phyloP scores from a whole-genome alignment of 2,329 filamentous ascomycete species.

The Neospermospora avenae region DNA sequence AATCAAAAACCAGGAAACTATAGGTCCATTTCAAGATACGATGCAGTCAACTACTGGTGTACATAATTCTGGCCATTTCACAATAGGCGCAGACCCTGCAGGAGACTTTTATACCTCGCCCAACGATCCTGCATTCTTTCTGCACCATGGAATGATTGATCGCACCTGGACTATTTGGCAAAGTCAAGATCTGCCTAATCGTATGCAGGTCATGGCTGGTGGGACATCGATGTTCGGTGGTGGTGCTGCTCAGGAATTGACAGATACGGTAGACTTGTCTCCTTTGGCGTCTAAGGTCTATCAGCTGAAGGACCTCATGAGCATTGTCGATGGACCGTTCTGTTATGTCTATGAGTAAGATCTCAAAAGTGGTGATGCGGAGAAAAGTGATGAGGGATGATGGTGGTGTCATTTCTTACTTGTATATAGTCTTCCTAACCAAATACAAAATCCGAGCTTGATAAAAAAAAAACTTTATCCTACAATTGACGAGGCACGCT shows the following conservation, averaged over 20 bases:
- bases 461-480: no score
- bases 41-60: slow-evolving; percentile 38
- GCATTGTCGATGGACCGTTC: slow-evolving; percentile 11
- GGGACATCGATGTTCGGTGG: slow-evolving; percentile 42
- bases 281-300: slow-evolving; percentile 17
- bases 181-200: slow-evolving; percentile 36
- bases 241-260: slow-evolving; percentile 41
- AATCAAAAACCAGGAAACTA: slow-evolving; percentile 32
- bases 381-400: background rate
- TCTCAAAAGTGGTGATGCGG: background rate
- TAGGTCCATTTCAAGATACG: slow-evolving; percentile 35
- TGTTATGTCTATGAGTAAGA: slow-evolving; percentile 15
- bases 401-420: background rate
- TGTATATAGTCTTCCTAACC: background rate
- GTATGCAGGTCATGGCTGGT: slow-evolving; percentile 31
- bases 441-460: no score
- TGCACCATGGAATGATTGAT: slow-evolving; percentile 46
- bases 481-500: no score
- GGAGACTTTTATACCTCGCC: slow-evolving; percentile 44
- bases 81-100: slow-evolving; percentile 43
- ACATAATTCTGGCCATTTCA: slow-evolving; percentile 40
- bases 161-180: slow-evolving; percentile 47
- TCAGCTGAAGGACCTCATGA: slow-evolving; percentile 12
- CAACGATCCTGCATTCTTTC: slow-evolving; percentile 44
- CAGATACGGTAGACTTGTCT: slow-evolving; percentile 35